phyloP scores from a whole-genome alignment of 1,284 basidiomycete species.

The Naganishia liquefaciens region DNA sequence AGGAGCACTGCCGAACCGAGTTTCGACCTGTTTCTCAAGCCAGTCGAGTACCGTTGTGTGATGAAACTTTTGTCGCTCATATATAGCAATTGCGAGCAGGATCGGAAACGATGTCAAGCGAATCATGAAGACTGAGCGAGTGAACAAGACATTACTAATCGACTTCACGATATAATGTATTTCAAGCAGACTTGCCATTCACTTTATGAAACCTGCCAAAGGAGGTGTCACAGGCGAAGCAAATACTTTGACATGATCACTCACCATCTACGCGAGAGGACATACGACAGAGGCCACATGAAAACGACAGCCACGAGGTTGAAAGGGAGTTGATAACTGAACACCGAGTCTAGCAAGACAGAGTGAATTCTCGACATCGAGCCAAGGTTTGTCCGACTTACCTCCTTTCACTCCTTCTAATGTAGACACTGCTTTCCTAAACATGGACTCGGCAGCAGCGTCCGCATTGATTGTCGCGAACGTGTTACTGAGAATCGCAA shows the following conservation, averaged over 20 bases:
- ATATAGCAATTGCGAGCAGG: constrained; percentile 74
- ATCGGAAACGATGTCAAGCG: constrained; percentile 82
- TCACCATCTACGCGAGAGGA: constrained; percentile 59
- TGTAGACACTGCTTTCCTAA: constrained; percentile 82
- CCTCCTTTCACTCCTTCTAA: constrained; percentile 67
- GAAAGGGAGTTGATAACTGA: constrained; percentile 89
- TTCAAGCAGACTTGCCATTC: constrained; percentile 54
- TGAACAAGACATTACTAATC: no score
- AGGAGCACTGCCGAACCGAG: constrained; percentile 69
- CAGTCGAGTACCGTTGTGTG: constrained; percentile 61
- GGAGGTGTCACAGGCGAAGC: constrained; percentile 38
- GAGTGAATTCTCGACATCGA: no score
- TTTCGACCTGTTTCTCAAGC: constrained; percentile 70
- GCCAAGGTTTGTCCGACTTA: constrained; percentile 33
- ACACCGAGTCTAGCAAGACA: constrained; percentile 73
- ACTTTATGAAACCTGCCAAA: constrained; percentile 80
- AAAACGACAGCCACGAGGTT: constrained; percentile 78
- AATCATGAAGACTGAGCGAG: constrained; percentile 46
- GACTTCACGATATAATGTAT: no score
- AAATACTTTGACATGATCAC: neutral
- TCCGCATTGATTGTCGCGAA: constrained; percentile 89
- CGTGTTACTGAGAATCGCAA: constrained; percentile 85
- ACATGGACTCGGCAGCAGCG: constrained; percentile 90
- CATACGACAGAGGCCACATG: constrained; percentile 78
- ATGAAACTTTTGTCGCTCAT: constrained; percentile 74